Evolutionary conservation across 441 rosid species (phyloP), one percentile per base, ranked within the genome.

Genomic region (Cnidoscolus chayamansa): DNA sequence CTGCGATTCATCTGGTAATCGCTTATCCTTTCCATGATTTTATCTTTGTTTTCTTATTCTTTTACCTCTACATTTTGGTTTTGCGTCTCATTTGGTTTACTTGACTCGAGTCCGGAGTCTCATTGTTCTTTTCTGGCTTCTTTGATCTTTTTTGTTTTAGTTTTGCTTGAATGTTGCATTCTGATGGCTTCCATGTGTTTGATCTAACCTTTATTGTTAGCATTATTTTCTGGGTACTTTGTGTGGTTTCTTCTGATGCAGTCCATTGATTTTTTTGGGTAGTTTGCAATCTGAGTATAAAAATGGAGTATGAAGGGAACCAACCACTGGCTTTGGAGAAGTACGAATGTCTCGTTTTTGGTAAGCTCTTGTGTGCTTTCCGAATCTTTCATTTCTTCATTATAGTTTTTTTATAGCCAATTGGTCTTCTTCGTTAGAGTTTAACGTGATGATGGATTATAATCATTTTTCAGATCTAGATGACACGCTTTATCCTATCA

Each of bases 271-370:
- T 20, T 25, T 53, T 51, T 64, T 67, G 13, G 25, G 11, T 50
- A 10, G 49, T 57, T 67, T 57, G 60, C 37, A 54, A 15, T 25
- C 47, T 56, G 45, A 53, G 68, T 66, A 71, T 63, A 65, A 70
- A 80, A 81, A 89, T 87, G 93, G 93, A 86, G 78, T 85, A 74
- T 47, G 87, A 88, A 67, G 80, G 50, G 69, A 76, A 67, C 57
- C 83, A 81, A 68, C 30, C 63, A 19, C 40, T 76, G 48, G 65
- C 77, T 81, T 77, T 76, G 70, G 81, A 81, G 54, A 61, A 82
- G 48, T 89, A 85, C 67, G 95, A 94, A 15, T 89, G 97, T 78
- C 96, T 94, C 76, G 76, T 94, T 30, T 94, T 94, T 62, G 97
- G 98, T 94, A 86, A 77, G 76, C 47, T 51, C 12, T 72, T 45